Base-by-base conservation (phyloP, 2,329 filamentous ascomycete genomes). In the Neofusicoccum laricinum region DNA sequence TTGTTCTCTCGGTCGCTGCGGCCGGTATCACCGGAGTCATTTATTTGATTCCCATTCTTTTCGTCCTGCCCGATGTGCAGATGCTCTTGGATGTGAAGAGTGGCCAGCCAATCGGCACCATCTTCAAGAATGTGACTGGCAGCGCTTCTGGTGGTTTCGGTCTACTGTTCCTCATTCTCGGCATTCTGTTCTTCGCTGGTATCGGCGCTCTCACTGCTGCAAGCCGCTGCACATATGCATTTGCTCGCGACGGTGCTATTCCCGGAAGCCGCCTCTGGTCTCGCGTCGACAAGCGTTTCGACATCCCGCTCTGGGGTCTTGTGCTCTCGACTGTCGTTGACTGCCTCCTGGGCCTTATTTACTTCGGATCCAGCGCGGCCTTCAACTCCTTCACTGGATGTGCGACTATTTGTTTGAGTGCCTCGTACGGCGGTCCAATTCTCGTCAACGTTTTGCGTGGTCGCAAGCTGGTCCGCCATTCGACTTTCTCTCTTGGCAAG, bases 341-440 rank as follows among this genome's bases (percentile, higher is more conserved):
- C 74, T 90, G 86, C 68, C 78, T 93, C 11, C 82, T 93, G 0
- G 90, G 90, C 0, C 82, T 91, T 68, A 92, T 93, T 75, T 93
- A 91, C 78, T 92, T 93, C 68, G 91, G 91, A 10, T 90, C 88
- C 1, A 85, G 86, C 0, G 89, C 90, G 0, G 91, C 91, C 0
- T 93, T 93, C 79, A 90, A 89, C 80, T 88, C 87, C 10, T 93
- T 93, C 76, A 93, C 90, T 0, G 90, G 90, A 32, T 90, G 92
- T 0, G 90, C 90, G 1, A 93, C 90, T 4, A 92, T 93, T 72
- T 92, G 90, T 68, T 84, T 93, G 0, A 89, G 87, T 0, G 87
- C 88, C 3, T 91, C 89, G 0, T 93, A 93, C 74, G 90, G 88
- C 14, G 82, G 92, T 15, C 91, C 91, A 0, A 91, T 93, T 63